Evolutionary conservation across 2,329 filamentous ascomycete species (phyloP).

Genomic region (Venturia effusa): DNA sequence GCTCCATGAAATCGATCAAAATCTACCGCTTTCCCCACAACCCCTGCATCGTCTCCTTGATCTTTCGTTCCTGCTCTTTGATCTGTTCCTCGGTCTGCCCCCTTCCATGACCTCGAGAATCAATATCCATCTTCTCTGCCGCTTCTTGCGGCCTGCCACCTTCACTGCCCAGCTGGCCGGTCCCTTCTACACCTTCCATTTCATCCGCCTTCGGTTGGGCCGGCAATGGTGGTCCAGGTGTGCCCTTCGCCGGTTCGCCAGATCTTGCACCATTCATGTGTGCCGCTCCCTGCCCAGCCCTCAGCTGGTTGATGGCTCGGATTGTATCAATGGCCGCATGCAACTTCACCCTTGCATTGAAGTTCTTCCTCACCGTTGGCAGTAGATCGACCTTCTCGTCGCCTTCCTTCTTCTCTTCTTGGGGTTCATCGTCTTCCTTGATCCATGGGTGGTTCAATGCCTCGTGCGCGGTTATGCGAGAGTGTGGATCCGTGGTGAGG

Average conservation of each 20-base stretch:
- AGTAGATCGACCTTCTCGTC: constrained; percentile 43
- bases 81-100: constrained; percentile 55
- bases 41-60: constrained; percentile 47
- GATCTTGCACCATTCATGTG: constrained; percentile 49
- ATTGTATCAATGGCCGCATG: constrained; percentile 60
- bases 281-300: constrained; percentile 46
- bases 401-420: constrained; percentile 25
- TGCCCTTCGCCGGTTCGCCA: constrained; percentile 35
- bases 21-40: constrained; percentile 34
- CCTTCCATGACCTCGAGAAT: constrained; percentile 46
- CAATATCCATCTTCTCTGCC: constrained; percentile 40
- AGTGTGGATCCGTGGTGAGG: constrained; percentile 76
- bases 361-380: constrained; percentile 59
- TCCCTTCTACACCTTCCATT: constrained; percentile 16
- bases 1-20: not conserved
- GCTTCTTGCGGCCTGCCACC: constrained; percentile 12
- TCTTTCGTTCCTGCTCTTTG: constrained; percentile 46
- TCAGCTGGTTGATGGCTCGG: constrained; percentile 55
- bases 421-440: constrained; percentile 37
- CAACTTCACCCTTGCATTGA: constrained; percentile 53
- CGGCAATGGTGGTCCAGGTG: constrained; percentile 9
- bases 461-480: constrained; percentile 84
- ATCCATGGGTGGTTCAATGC: constrained; percentile 57
- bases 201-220: constrained; percentile 18
- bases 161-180: constrained; percentile 11